Evolutionary conservation across 2,329 filamentous ascomycete genomes (phyloP), one percentile per base, ranked within the genome.

Genomic region (Fusarium sp.): DNA sequence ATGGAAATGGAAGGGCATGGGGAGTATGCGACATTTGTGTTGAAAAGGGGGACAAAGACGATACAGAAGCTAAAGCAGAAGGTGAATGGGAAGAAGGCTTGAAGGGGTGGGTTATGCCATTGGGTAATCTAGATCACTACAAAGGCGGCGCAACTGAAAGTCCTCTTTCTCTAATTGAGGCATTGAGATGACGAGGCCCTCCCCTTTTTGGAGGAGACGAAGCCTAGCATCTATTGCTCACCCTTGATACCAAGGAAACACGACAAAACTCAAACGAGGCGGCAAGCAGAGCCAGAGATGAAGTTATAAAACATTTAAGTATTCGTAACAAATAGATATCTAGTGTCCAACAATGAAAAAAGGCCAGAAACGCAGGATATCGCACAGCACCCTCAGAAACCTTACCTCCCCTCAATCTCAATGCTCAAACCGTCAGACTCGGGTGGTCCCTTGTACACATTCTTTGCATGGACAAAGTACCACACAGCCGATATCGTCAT

Each of bases 401-500:
- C 6, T 3, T 27, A 54, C 50, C 31, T 31, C 20, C 50, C 50
- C 22, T 39, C 45, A 18, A 18, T n/a, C 18, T 66, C 69, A 10
- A 59, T 69, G 29, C 56, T 64, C 18, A 77, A 35, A 2, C 75
- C 75, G 37, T 74, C 75, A 4, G 75, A 77, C 43, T 78, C 73
- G 1, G 76, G 76, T 6, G 76, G 76, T 31, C 76, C 76, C 39
- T 69, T 77, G 33, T 78, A 78, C 13, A 78, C 76, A 61, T 79
- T 66, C n/a, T 75, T 67, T 13, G 77, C 77, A 48, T 90, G 88
- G 1, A 86, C 84, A 74, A 91, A 85, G 80, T 93, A 93, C 91
- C 91, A 93, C 2, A 84, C 75, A 6, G 90, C 81, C 52, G 89
- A 91, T 65, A 92, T 88, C 6, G 82, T 71, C 0, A 87, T 91